These are phyloP conservation scores for Phalaenopsis hybrid DNA, from an alignment of 116 monocot genomes.

Conservation along the genomic window DNA sequence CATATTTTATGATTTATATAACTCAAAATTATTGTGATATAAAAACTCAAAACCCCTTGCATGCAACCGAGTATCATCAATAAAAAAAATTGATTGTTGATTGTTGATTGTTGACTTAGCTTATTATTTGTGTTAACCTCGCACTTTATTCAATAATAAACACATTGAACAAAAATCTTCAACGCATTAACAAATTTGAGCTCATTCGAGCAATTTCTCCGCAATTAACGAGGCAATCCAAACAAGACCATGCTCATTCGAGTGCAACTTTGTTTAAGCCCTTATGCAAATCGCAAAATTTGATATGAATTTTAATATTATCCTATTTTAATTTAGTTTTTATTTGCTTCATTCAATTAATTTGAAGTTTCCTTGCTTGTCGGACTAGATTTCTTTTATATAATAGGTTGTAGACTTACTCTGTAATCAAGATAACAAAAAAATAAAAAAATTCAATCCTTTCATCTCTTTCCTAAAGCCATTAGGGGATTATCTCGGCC, in stretches of 20 bases:
- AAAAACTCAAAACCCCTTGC: no score
- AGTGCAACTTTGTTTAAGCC: not conserved
- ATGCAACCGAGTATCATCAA: no score
- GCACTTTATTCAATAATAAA: not conserved
- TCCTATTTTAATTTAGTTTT: not conserved
- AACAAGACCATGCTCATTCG: not conserved
- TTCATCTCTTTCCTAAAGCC: not conserved
- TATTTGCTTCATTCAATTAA: not conserved
- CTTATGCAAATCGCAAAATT: not conserved
- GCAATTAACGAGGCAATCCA: not conserved
- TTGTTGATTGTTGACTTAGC: not conserved
- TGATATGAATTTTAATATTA: not conserved
- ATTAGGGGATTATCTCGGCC: no score
- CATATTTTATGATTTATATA: no score
- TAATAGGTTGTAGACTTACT: not conserved
- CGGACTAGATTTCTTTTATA: not conserved
- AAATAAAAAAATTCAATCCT: not conserved
- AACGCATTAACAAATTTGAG: not conserved
- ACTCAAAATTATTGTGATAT: no score
- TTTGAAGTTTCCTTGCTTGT: not conserved
- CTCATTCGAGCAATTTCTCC: not conserved
- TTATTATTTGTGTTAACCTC: not conserved
- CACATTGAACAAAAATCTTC: not conserved
- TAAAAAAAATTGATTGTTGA: not conserved
- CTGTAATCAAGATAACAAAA: not conserved